Evolutionary conservation across 2,329 filamentous ascomycete genomes (phyloP), one percentile per base, ranked within the genome.

Genomic region (Calcarisporium arbuscula): DNA sequence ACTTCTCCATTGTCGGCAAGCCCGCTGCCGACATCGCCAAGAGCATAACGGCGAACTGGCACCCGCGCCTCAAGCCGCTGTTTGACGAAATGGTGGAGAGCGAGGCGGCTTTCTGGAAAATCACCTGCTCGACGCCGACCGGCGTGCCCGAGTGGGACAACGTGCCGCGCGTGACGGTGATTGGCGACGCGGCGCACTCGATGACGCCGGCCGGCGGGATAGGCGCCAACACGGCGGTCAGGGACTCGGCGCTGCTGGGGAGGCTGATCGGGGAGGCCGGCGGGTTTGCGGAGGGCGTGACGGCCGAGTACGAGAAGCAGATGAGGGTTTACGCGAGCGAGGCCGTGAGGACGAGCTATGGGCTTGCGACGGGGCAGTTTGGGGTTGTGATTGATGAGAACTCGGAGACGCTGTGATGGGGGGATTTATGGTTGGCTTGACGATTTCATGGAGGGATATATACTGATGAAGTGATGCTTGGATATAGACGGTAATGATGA

Each of bases 21-120:
- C 53, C 61, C 9, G 77, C 77, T 0, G 76, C 77, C 0, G 61
- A 71, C 5, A 65, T 81, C 2, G 74, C 76, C n/a, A 73, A 70
- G 50, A 48, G 53, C 1, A 52, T 81, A 1, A 70, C 72, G 0
- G 49, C 56, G 12, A 50, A 70, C 21, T 82, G 77, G 77, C 64
- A 78, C 47, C 61, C 69, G 10, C 62, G 67, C 4, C 54, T 81
- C 29, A 68, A 62, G 49, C 65, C 74, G 2, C 53, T 82, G 1
- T 71, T 82, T 39, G 72, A 79, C 6, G 46, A 77, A 22, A 79
- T 80, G 71, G 50, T 59, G 5, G 70, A 68, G 36, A 42, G 53
- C 0, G 72, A 81, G 42, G 71, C 77, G 0, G 76, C 77, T 0
- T 81, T 82, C 43, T 80, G 75, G 74, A 81, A 79, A 46, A 80